A percentile compares a stretch with the other conserved stretches of the same genome.
These are phyloP conservation scores for Nannochloropsis salina DNA, from an alignment of 108 stramenopile species.

Conservation along the genomic window DNA sequence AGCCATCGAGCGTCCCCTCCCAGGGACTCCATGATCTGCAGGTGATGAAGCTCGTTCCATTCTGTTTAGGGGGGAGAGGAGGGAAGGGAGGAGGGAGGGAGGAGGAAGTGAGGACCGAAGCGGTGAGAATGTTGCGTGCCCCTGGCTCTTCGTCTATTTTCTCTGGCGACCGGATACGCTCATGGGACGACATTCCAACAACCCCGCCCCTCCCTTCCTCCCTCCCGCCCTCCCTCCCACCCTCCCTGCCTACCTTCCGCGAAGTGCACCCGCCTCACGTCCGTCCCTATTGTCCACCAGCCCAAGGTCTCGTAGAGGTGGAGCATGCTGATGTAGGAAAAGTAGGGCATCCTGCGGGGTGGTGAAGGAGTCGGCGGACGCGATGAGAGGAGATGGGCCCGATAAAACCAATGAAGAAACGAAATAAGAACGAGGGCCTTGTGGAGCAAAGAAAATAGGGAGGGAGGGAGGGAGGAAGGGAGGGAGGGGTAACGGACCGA, in stretches of 20 bases:
- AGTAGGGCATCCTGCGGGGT: conserved; percentile 73
- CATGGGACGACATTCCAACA: background rate
- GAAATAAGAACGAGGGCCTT: conserved; percentile 62
- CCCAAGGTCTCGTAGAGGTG: conserved; percentile 82
- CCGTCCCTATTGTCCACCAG: conserved; percentile 60
- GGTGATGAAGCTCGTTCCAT: conserved; percentile 88
- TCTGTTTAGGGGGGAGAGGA: conserved; percentile 31
- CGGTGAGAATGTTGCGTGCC: no score
- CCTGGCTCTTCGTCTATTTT: no score
- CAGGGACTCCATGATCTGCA: conserved; percentile 86
- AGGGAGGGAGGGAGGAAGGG: background rate
- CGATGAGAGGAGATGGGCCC: conserved; percentile 43
- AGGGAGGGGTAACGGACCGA: conserved; percentile 23
- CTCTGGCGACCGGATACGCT: no score
- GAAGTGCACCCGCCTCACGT: conserved; percentile 24
- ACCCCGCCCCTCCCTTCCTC: conserved; percentile 49
- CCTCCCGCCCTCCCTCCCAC: background rate
- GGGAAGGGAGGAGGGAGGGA: background rate
- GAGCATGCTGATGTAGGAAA: conserved; percentile 82
- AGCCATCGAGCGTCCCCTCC: conserved; percentile 67
- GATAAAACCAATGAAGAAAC: conserved; percentile 83
- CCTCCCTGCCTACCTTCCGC: background rate
- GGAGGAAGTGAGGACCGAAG: no score
- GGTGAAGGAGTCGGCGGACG: background rate
- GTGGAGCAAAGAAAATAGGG: background rate